Evolutionary conservation across 306 rosid genomes (phyloP), one percentile per base, ranked within the genome.

Genomic region (Cajanus cajan): DNA sequence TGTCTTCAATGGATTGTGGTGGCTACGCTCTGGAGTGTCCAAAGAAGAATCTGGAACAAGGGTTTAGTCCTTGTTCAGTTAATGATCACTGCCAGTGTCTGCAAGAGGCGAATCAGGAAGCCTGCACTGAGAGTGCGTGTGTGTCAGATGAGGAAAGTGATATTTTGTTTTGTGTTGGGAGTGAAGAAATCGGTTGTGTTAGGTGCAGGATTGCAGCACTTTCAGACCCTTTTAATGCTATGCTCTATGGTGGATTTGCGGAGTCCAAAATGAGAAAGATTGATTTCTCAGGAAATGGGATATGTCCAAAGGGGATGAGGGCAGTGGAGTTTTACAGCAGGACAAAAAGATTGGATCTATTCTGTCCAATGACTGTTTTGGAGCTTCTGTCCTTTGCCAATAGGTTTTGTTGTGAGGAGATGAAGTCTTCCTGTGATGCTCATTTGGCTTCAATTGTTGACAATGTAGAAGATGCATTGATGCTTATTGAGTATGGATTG

Each of bases 321-420:
- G 96, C 93, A 47, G 78, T 88, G 78, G 96, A 91, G 67, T 55
- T 89, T 78, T 93, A 88, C 77, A 93, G 90, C 57, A 88, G 96
- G 88, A 91, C 86, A 3, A 80, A 84, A 74, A 88, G 84, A 15
- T 78, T 93, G 85, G 93, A 88, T 22, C 86, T 65, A 51, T 87
- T 89, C 61, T 40, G 79, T 78, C 90, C 88, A 7, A 63, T 70
- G 71, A 81, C 87, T 71, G 90, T 93, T 79, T 80, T 90, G 80
- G 94, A 91, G 86, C 82, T 93, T 36, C 88, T 91, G 7, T 82
- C 89, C 45, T 89, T 93, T 44, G 88, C 98, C 5, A 91, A 89
- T 76, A 86, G 89, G 86, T 93, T 93, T 76, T 93, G 94, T 73
- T 93, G 98, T 57, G 96, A 89, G 71, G 93, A 87, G 57, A 73